Base-by-base conservation (phyloP, 306 rosid genomes). In the Vigna hirtella region DNA sequence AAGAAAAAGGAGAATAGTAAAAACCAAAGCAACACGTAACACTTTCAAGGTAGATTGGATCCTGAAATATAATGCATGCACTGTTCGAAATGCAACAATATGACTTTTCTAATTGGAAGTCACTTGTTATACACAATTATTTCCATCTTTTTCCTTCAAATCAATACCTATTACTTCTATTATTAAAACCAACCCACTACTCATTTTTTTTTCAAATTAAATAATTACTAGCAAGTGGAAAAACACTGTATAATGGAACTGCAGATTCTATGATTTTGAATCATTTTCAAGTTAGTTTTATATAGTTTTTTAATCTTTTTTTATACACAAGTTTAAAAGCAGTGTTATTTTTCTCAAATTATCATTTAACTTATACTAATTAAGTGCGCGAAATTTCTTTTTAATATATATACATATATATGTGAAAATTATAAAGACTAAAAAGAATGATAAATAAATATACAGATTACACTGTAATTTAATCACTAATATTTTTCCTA, bases 181-280 rank as follows among this genome's bases (percentile, higher is more conserved):
- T 57, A 73, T 73, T 57, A 12, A 57, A 20, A 71, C 68, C 53
- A 57, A 57, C 78, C 68, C 78, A 73, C 78, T 73, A 42, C 28
- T 15, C 11, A 1, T 4, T 56, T 15, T 6, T 56, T 16, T 2
- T 12, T 16, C 28, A 4, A n/a, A 28, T 17, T 16, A 10, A 17
- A 45, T 67, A 22, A 67, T 51, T 32, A 51, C 61, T 17, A n/a
- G 38, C 26, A 17, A 68, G 51, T 28, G 76, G 56, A 7, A 55
- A 53, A 55, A 3, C 66, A 17, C 47, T 50, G 32, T n/a, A 11
- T n/a, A 17, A 11, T 20, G 30, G 36, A 28, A 30, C 49, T 5
- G 2, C 30, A 51, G 2, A 17, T 63, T 17, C 69, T 16, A n/a
- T 63, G 8, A 62, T 32, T 6, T 32, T 30, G 6, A 62, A 32